Evolutionary conservation across 2,329 filamentous ascomycete genomes (phyloP).

Genomic region (Fusarium stilboides): DNA sequence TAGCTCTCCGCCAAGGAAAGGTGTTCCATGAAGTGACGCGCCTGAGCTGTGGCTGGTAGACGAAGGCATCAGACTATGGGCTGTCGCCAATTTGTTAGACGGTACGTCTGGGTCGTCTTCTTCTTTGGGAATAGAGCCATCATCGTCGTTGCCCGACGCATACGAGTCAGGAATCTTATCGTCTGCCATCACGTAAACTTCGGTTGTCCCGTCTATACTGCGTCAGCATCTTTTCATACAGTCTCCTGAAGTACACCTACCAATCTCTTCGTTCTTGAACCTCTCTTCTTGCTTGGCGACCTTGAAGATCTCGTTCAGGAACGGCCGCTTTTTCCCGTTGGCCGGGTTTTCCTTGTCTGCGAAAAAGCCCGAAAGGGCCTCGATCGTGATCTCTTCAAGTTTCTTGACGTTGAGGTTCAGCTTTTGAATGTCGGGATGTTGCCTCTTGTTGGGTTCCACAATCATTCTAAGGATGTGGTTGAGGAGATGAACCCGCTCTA

Average conservation of each 20-base stretch:
- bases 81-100: constrained; percentile 54
- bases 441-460: constrained; percentile 64
- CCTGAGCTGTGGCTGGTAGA: constrained; percentile 57
- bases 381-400: constrained; percentile 71
- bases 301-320: constrained; percentile 73
- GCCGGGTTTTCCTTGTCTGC: constrained; percentile 65
- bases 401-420: constrained; percentile 68
- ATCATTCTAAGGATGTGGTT: constrained; percentile 74
- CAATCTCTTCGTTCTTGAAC: constrained; percentile 70
- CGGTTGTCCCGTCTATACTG: constrained; percentile 61
- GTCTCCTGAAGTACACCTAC: constrained; percentile 56
- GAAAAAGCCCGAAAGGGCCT: constrained; percentile 72
- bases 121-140: constrained; percentile 58
- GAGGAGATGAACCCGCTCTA: constrained; percentile 73
- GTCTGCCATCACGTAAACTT: constrained; percentile 67
- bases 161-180: constrained; percentile 66
- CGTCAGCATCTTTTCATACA: constrained; percentile 16
- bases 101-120: constrained; percentile 60
- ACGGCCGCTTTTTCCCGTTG: constrained; percentile 69
- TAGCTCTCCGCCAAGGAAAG: constrained; percentile 61
- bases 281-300: constrained; percentile 71
- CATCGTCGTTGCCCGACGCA: constrained; percentile 64
- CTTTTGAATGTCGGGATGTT: constrained; percentile 68
- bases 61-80: constrained; percentile 56
- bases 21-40: constrained; percentile 51